Conservation (phyloP, 345 rosid species). For the Anastatica hierochuntica region DNA sequence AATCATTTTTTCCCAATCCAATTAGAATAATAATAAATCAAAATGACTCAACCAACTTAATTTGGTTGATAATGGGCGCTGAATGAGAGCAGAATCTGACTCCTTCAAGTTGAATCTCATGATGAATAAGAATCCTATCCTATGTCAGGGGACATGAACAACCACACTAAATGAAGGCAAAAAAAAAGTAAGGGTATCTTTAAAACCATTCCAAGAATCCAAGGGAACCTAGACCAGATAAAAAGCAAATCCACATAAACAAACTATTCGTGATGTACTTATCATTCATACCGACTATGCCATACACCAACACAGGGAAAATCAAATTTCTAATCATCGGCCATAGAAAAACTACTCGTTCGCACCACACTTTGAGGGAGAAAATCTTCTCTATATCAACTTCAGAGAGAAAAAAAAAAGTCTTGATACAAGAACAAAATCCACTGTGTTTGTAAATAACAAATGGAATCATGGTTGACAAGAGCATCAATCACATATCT, state of each 20-base stretch:
- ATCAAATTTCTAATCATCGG: background rate
- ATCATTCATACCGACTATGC: background rate
- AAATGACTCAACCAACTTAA: background rate
- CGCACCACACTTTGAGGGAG: no score
- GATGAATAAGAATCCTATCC: background rate
- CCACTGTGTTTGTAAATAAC: background rate
- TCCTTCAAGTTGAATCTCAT: background rate
- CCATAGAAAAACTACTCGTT: background rate
- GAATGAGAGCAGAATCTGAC: background rate
- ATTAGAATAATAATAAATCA: background rate
- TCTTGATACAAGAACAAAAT: background rate
- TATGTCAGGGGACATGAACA: background rate
- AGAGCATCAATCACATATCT: constrained; percentile 1
- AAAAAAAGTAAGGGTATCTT: no score
- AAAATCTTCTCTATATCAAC: background rate
- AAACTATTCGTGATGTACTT: background rate
- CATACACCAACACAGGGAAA: background rate
- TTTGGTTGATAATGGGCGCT: background rate
- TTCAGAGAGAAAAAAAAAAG: background rate
- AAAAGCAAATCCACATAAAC: background rate
- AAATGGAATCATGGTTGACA: background rate
- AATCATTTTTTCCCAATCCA: background rate
- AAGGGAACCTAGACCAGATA: background rate
- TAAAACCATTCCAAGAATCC: no score
- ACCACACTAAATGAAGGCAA: no score